Evolutionary conservation across 1,284 basidiomycete genomes (phyloP).

Genomic region (Tranzscheliella williamsii): DNA sequence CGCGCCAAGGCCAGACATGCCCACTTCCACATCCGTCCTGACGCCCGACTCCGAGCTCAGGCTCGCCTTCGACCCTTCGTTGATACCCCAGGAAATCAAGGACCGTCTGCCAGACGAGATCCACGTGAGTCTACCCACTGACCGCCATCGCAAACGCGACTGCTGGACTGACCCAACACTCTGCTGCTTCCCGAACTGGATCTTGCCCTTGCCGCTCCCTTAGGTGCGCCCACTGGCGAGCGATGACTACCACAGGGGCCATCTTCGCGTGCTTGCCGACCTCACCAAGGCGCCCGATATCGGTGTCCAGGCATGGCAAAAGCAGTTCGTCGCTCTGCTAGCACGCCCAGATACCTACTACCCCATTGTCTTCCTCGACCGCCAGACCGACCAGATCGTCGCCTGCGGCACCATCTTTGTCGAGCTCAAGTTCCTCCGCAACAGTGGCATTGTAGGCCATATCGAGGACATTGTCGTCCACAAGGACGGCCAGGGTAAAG

Average conservation of each 20-base stretch:
- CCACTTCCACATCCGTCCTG: constrained; percentile 60
- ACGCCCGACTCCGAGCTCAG: constrained; percentile 74
- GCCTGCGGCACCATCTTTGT: constrained; percentile 82
- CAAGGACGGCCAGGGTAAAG: constrained; percentile 82
- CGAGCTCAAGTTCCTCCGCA: constrained; percentile 89
- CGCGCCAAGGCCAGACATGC: too few species aligned
- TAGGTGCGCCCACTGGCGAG: constrained; percentile 86
- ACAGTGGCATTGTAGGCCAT: constrained; percentile 80
- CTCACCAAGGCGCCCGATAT: constrained; percentile 79
- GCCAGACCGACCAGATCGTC: constrained; percentile 75
- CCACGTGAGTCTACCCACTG: constrained; percentile 68
- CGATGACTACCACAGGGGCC: constrained; percentile 80
- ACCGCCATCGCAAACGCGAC: too few species aligned
- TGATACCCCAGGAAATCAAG: constrained; percentile 70
- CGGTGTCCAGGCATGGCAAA: constrained; percentile 67
- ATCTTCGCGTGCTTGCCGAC: constrained; percentile 79
- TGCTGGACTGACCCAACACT: too few species aligned
- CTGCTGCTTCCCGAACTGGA: too few species aligned
- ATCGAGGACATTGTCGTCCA: constrained; percentile 97
- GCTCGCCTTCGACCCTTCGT: constrained; percentile 72
- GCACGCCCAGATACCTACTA: constrained; percentile 68
- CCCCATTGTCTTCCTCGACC: constrained; percentile 79
- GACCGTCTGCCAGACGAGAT: constrained; percentile 67
- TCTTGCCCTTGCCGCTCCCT: background rate
- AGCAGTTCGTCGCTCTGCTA: constrained; percentile 35